Conservation (phyloP, 345 rosid species). For the Syzygium oleosum region DNA sequence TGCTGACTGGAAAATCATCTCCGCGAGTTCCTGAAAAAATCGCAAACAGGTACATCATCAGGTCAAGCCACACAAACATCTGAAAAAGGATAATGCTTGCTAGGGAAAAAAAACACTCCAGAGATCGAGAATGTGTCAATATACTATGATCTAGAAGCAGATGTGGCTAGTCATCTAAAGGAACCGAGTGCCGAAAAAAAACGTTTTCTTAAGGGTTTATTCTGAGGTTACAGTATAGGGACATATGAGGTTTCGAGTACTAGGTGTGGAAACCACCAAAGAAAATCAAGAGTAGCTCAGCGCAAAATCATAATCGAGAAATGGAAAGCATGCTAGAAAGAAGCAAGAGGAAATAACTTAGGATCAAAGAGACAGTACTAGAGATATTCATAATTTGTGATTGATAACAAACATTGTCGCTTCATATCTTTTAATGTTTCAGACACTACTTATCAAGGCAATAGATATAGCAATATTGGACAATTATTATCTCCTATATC, state of each 20-base stretch:
- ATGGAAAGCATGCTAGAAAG: not conserved
- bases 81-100: not conserved
- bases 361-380: not conserved
- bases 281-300: not conserved
- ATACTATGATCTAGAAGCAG: not conserved
- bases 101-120: not conserved
- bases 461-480: not conserved
- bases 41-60: not conserved
- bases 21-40: conserved; percentile 76
- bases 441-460: not conserved
- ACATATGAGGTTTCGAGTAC: not conserved
- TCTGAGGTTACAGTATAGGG: not conserved
- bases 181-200: no score
- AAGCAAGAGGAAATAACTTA: not conserved
- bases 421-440: not conserved
- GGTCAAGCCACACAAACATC: no score
- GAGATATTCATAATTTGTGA: not conserved
- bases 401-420: not conserved
- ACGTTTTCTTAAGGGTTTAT: not conserved
- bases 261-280: not conserved
- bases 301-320: not conserved
- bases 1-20: conserved; percentile 88
- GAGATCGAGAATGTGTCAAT: not conserved
- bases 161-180: not conserved
- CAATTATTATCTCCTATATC: not conserved